phyloP scores from a whole-genome alignment of 179 eudicot genomes.

The Corrigiola litoralis region DNA sequence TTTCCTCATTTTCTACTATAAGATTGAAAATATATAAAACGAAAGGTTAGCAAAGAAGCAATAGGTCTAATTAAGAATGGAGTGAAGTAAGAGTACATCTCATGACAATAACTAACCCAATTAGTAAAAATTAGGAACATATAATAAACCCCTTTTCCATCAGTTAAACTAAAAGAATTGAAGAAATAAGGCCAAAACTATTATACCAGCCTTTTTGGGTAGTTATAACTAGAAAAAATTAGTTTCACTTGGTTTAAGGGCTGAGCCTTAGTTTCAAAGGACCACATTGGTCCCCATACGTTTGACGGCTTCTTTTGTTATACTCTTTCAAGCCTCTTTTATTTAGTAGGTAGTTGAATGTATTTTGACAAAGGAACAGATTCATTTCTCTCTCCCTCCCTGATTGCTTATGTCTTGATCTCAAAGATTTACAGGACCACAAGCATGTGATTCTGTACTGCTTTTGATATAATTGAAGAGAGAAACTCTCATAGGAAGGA shows the following conservation, averaged over 20 bases:
- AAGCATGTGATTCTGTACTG: conserved; percentile 33
- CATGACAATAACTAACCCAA: too few species aligned
- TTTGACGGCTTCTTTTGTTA: conserved; percentile 21
- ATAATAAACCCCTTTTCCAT: too few species aligned
- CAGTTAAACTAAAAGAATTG: too few species aligned
- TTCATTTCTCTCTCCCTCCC: conserved; percentile 9
- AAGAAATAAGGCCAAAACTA: too few species aligned
- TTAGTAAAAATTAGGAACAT: too few species aligned
- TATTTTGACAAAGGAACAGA: conserved; percentile 24
- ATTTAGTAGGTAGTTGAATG: conserved; percentile 15
- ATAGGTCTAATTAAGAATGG: too few species aligned
- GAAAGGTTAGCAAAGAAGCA: too few species aligned
- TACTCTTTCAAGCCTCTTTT: conserved; percentile 6
- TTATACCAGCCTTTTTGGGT: too few species aligned
- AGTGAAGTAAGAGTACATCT: too few species aligned
- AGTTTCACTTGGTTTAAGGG: neutral
- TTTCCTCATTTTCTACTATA: too few species aligned
- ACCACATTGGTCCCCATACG: conserved; percentile 17
- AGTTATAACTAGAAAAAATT: too few species aligned
- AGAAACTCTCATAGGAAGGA: conserved; percentile 20
- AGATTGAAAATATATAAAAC: too few species aligned
- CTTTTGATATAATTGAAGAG: conserved; percentile 31
- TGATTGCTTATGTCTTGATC: conserved; percentile 29
- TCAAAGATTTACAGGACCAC: conserved; percentile 40
- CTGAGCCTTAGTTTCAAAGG: neutral